These are phyloP conservation scores for Picochlorum sp. DNA, from an alignment of 139 green algal genomes.

Conservation along the genomic window DNA sequence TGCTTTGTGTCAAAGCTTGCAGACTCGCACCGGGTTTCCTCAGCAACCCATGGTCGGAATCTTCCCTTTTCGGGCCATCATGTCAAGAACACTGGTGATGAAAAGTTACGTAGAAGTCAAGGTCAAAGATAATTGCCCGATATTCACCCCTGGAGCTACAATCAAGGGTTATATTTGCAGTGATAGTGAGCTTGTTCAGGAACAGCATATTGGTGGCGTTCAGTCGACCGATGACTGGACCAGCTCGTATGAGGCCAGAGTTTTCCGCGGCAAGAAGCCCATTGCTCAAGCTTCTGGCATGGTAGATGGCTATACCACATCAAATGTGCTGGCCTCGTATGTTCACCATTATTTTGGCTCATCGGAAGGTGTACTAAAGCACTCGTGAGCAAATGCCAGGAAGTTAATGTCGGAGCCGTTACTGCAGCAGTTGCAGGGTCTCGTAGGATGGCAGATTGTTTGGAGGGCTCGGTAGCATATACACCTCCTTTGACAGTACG, in stretches of 20 bases:
- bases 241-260: background rate
- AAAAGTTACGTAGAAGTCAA: slow-evolving; percentile 68
- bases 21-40: slow-evolving; percentile 22
- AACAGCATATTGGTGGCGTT: slow-evolving; percentile 32
- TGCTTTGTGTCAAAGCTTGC: slow-evolving; percentile 68
- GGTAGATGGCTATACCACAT: slow-evolving; percentile 60
- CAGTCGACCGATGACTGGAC: background rate
- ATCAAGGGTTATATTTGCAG: slow-evolving; percentile 69
- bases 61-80: slow-evolving; percentile 73
- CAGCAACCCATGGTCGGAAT: slow-evolving; percentile 51
- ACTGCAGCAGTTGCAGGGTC: slow-evolving; percentile 6
- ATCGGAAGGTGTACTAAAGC: slow-evolving; percentile 26
- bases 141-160: slow-evolving; percentile 51
- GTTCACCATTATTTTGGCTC: slow-evolving; percentile 81
- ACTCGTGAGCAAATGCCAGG: slow-evolving; percentile 49
- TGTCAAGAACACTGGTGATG: slow-evolving; percentile 37
- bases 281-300: background rate
- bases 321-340: slow-evolving; percentile 68
- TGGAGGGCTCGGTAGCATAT: slow-evolving; percentile 4
- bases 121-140: slow-evolving; percentile 27
- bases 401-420: slow-evolving; percentile 40
- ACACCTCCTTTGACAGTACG: slow-evolving; percentile 5
- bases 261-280: no score
- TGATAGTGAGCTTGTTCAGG: slow-evolving; percentile 62
- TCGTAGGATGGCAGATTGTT: slow-evolving; percentile 3